A percentile compares a stretch with the other conserved stretches of the same genome.
Evolutionary conservation across 202 grass and related monocot species (phyloP).

Genomic region (Thinopyrum obtusiflorum): DNA sequence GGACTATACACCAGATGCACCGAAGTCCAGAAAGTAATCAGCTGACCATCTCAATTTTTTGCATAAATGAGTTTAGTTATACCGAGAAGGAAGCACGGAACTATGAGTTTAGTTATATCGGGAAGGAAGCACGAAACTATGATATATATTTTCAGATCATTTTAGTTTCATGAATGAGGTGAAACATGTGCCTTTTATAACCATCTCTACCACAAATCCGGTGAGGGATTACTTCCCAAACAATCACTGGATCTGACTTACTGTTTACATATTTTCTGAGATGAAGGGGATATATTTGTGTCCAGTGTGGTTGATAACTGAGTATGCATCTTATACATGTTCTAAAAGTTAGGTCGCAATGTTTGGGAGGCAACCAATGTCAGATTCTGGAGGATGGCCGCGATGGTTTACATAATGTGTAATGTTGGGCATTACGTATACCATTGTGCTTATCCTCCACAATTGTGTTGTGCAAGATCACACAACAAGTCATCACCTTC

Average conservation of each 20-base stretch:
- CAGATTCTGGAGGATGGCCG: no score
- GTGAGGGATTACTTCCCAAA: background rate
- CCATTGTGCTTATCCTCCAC: no score
- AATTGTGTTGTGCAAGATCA: no score
- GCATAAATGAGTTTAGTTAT: background rate
- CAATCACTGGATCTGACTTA: background rate
- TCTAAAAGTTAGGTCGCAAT: background rate
- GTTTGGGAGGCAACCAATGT: no score
- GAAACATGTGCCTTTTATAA: background rate
- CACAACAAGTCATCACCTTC: no score
- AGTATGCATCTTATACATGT: background rate
- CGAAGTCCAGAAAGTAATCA: conserved; percentile 11
- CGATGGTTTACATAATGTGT: no score
- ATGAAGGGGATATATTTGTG: background rate
- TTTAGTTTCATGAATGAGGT: background rate
- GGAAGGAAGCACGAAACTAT: background rate
- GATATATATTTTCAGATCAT: background rate
- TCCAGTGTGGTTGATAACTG: background rate
- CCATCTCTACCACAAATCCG: background rate
- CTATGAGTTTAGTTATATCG: background rate
- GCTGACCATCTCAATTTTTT: background rate
- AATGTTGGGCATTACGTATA: no score
- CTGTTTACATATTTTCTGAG: conserved; percentile 3
- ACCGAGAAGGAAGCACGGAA: background rate
- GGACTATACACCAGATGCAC: background rate